Evolutionary conservation across 116 monocot species (phyloP), one percentile per base, ranked within the genome.

Genomic region (Zostera marina): DNA sequence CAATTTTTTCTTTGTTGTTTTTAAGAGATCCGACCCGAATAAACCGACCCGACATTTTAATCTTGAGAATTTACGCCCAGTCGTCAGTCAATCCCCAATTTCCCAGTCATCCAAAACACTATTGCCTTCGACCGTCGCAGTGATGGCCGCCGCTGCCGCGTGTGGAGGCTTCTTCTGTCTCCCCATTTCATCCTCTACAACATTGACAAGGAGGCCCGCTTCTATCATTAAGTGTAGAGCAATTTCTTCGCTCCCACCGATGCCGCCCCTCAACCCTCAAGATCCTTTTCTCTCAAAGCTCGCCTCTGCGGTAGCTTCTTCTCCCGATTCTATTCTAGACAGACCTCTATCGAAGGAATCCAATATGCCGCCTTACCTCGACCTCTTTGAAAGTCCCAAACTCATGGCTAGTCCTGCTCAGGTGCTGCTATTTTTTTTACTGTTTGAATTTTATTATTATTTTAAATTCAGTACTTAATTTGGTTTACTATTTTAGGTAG

Each of bases 331-430:
- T 11, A 58, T 82, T 55, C 47, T 66, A 8, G 5, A 54, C 22
- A 41, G 40, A 13, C 71, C 70, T 42, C 6, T 44, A 1, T 65
- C 72, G 42, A 0, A 43, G 22, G 63, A 72, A 10, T 44, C 67
- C 2, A 80, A 78, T 53, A 38, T 54, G 26, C 85, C 79, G 8
- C 91, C 91, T 8, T 85, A 70, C 43, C 79, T 91, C 23, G 82
- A 85, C 47, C 68, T 85, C 47, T 82, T 91, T 63, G 77, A 80
- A 12, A 75, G 53, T 64, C 82, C 91, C 42, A 91, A 74, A 54
- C 85, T 91, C 67, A 91, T 85, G 91, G 85, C 91, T 6, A 70
- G 79, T 41, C 85, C 91, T 26, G 91, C 79, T 1, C 91, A 91
- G 85, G 91, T 91, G 46, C 38, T 13, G 4, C 49, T 51, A 17